These are phyloP conservation scores for Otatea glauca DNA, from an alignment of 176 grass and related monocot species.

Conservation along the genomic window DNA sequence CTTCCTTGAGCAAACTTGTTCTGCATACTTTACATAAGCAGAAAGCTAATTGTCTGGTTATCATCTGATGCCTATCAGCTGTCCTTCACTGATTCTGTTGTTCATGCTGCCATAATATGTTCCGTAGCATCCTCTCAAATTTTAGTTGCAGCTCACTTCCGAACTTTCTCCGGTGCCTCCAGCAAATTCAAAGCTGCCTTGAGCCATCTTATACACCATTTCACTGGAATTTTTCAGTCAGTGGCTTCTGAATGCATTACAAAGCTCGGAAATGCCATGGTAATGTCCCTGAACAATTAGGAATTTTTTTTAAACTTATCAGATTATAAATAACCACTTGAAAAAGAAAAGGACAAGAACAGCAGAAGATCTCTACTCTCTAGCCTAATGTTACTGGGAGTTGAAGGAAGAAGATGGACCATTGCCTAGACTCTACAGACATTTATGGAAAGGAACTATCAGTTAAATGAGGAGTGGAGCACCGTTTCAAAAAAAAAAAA, in stretches of 20 bases:
- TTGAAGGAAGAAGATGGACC: not conserved
- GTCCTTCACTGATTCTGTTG: not conserved
- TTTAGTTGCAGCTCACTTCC: slow-evolving; percentile 4
- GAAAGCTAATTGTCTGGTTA: not conserved
- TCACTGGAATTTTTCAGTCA: slow-evolving; percentile 29
- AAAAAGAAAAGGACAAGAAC: not conserved
- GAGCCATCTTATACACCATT: not conserved
- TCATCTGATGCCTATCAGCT: not conserved
- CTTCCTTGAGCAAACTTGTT: not conserved
- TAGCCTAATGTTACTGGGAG: not conserved
- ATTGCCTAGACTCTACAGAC: not conserved
- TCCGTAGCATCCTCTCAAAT: not conserved
- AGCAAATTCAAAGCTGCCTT: not conserved
- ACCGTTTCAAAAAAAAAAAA: no score
- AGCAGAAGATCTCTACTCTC: no score
- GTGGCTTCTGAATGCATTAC: slow-evolving; percentile 53
- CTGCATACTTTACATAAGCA: not conserved
- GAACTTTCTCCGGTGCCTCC: not conserved
- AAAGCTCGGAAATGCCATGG: slow-evolving; percentile 69
- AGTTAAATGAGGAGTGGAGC: no score
- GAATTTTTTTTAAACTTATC: not conserved
- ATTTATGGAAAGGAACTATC: not conserved
- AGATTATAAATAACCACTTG: not conserved
- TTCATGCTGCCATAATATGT: not conserved
- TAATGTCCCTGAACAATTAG: slow-evolving; percentile 62